These are phyloP conservation scores for Corynespora cassiicola DNA, from an alignment of 2,329 filamentous ascomycete species.

Conservation along the genomic window DNA sequence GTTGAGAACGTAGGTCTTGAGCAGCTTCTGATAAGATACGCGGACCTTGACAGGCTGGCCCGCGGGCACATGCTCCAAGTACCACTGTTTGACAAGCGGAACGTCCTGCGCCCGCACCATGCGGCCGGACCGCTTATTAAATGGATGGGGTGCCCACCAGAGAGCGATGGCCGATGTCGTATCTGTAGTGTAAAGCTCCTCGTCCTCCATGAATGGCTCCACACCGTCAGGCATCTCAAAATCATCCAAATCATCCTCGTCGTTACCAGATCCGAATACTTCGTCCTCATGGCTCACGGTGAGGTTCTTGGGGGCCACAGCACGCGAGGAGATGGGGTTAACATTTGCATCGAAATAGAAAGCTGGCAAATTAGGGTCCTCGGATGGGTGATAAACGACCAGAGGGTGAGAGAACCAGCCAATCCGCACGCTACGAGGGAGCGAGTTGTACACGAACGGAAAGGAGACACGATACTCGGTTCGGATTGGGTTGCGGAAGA, in stretches of 20 bases:
- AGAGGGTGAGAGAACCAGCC: constrained; percentile 95
- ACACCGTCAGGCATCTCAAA: constrained; percentile 82
- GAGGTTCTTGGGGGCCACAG: constrained; percentile 93
- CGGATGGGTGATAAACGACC: constrained; percentile 85
- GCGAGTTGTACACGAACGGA: constrained; percentile 93
- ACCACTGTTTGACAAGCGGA: constrained; percentile 97
- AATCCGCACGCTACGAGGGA: constrained; percentile 91
- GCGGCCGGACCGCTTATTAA: constrained; percentile 88
- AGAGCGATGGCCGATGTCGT: constrained; percentile 90
- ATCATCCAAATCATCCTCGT: constrained; percentile 81
- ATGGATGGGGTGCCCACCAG: constrained; percentile 98
- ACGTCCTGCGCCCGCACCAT: constrained; percentile 99
- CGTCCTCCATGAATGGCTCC: constrained; percentile 88
- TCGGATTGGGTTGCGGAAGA: constrained; percentile 92
- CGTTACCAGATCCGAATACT: constrained; percentile 82
- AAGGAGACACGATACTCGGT: constrained; percentile 96
- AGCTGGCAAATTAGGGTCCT: constrained; percentile 85
- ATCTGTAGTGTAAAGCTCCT: constrained; percentile 86
- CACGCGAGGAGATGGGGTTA: constrained; percentile 95
- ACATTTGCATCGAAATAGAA: constrained; percentile 99
- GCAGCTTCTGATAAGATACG: constrained; percentile 96
- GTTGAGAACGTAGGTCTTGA: constrained; percentile 96
- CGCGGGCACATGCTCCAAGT: constrained; percentile 91
- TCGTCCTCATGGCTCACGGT: constrained; percentile 91
- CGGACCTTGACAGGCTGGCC: constrained; percentile 95